phyloP scores from a whole-genome alignment of 345 rosid species.

The Brassica cretica region DNA sequence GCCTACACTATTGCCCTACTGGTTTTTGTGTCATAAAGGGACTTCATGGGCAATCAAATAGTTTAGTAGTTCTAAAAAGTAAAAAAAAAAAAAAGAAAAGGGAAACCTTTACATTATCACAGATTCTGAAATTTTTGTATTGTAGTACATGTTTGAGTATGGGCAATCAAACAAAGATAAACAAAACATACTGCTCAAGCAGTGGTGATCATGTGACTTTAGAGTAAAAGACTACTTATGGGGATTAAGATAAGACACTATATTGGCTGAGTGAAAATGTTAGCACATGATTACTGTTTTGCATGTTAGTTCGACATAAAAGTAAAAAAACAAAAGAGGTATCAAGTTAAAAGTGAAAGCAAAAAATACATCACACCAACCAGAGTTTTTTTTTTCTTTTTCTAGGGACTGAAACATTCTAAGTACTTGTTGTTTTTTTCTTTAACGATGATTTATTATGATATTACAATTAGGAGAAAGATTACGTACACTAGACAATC shows the following conservation, averaged over 20 bases:
- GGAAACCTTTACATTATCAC: background rate
- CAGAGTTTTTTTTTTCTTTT: no score
- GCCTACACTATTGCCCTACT: background rate
- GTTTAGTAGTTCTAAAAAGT: slow-evolving; percentile 7
- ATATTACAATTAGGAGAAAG: no score
- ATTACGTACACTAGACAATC: no score
- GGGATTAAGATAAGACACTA: background rate
- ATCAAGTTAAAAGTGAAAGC: background rate
- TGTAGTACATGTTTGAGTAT: slow-evolving; percentile 8
- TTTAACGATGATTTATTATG: no score
- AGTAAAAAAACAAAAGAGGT: background rate
- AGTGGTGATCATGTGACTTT: background rate
- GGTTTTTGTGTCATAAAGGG: slow-evolving; percentile 14
- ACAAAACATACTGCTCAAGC: slow-evolving; percentile 5
- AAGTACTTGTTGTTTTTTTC: no score
- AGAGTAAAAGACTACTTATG: background rate
- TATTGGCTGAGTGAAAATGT: background rate
- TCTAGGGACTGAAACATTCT: no score
- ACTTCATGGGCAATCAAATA: slow-evolving; percentile 26
- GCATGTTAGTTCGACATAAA: background rate
- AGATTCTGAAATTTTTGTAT: background rate
- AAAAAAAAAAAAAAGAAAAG: background rate
- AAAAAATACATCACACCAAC: background rate
- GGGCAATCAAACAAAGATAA: slow-evolving; percentile 12
- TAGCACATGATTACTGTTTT: background rate